Conservation (phyloP, 164 flowering plant genomes). For the Saururus chinensis region DNA sequence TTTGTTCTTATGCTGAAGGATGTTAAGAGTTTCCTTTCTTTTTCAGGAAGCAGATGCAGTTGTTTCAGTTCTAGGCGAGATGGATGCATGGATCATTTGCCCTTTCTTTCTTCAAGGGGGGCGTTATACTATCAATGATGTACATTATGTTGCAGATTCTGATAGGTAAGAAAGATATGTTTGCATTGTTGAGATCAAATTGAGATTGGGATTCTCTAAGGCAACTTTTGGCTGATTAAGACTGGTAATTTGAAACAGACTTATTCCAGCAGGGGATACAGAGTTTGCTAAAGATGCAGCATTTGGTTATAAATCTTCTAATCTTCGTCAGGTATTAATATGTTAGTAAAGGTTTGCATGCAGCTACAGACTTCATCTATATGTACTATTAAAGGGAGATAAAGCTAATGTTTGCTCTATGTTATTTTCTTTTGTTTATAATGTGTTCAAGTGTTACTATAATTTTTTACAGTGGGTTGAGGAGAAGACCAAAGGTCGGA, state of each 20-base stretch:
- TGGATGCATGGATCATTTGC: constrained; percentile 98
- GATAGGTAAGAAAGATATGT: constrained; percentile 41
- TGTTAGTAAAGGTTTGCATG: not conserved
- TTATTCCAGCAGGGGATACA: constrained; percentile 95
- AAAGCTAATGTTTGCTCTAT: too few species aligned
- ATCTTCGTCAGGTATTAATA: constrained; percentile 63
- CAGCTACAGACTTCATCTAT: not conserved
- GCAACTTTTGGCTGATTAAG: constrained; percentile 1
- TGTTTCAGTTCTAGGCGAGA: constrained; percentile 78
- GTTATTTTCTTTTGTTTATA: not conserved
- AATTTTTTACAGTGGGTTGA: constrained; percentile 68
- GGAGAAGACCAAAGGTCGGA: constrained; percentile 84
- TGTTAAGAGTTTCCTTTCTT: not conserved
- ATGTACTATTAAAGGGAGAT: too few species aligned
- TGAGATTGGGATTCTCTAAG: not conserved
- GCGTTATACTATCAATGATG: constrained; percentile 79
- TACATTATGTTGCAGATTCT: constrained; percentile 88
- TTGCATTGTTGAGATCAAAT: not conserved
- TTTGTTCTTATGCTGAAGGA: not conserved
- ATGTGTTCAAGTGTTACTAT: not conserved
- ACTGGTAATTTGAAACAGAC: constrained; percentile 31
- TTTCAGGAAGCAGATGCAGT: constrained; percentile 93
- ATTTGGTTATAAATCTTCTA: constrained; percentile 87
- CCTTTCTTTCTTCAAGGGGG: constrained; percentile 99
- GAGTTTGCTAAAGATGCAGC: constrained; percentile 98